Conservation (phyloP, 176 grass and related monocot genomes). For the Avena eriantha region DNA sequence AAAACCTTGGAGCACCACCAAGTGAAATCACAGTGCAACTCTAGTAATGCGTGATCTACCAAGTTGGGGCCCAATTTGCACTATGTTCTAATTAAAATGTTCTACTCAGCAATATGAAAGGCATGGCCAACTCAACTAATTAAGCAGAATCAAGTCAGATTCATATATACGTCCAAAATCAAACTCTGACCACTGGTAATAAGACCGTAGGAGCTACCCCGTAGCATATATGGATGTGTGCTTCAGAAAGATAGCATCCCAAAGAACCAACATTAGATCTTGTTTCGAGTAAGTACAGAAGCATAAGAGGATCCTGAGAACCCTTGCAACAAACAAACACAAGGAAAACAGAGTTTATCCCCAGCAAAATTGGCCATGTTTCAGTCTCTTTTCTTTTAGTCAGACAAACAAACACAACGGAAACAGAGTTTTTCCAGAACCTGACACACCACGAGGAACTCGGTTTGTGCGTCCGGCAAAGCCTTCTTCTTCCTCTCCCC, state of each 20-base stretch:
- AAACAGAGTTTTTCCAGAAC: conserved; percentile 6
- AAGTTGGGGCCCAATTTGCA: background rate
- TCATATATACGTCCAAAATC: background rate
- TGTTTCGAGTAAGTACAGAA: background rate
- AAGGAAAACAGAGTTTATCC: background rate
- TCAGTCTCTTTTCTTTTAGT: background rate
- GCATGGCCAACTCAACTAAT: background rate
- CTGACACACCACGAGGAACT: background rate
- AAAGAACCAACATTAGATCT: background rate
- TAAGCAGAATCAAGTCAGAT: background rate
- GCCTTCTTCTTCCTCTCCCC: too few relatives aligned
- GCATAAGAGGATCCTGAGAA: background rate
- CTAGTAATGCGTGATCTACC: background rate
- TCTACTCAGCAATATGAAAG: background rate
- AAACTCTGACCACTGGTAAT: background rate
- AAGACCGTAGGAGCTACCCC: background rate
- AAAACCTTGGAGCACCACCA: background rate
- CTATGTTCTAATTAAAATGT: background rate
- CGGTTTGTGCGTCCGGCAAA: background rate
- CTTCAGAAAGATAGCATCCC: background rate
- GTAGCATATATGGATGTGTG: background rate
- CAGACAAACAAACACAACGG: conserved; percentile 1
- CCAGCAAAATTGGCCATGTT: background rate
- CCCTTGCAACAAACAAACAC: background rate
- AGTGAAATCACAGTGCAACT: background rate